phyloP scores from a whole-genome alignment of 2,329 filamentous ascomycete species.

The Paraconiothyrium sp. region DNA sequence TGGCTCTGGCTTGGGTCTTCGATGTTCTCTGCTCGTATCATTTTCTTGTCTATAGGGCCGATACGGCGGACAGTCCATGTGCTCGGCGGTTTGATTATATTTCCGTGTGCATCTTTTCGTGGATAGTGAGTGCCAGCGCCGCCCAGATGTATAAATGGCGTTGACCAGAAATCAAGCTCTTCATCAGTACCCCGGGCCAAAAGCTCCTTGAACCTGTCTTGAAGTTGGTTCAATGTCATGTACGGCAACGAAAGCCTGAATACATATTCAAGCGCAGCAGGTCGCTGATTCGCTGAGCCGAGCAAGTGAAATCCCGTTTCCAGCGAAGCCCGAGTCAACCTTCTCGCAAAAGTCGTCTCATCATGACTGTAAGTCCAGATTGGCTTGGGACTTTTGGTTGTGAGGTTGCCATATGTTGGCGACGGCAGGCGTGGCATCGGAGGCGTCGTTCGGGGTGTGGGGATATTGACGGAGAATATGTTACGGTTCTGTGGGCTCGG shows the following conservation, averaged over 20 bases:
- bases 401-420: slow-evolving; percentile 36
- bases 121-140: slow-evolving; percentile 74
- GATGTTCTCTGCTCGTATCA: slow-evolving; percentile 35
- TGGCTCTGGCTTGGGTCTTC: slow-evolving; percentile 52
- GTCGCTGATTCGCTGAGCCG: slow-evolving; percentile 51
- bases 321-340: slow-evolving; percentile 71
- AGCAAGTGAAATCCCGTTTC: slow-evolving; percentile 72
- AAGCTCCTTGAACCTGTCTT: slow-evolving; percentile 51
- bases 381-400: slow-evolving; percentile 39
- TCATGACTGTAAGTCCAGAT: slow-evolving; percentile 68
- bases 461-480: slow-evolving; percentile 33
- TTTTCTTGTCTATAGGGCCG: slow-evolving; percentile 44
- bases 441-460: slow-evolving; percentile 36
- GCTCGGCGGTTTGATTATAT: slow-evolving; percentile 42
- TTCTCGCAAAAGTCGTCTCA: slow-evolving; percentile 74
- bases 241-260: slow-evolving; percentile 77
- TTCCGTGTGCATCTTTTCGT: slow-evolving; percentile 49
- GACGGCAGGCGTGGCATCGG: slow-evolving; percentile 36
- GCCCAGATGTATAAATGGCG: slow-evolving; percentile 72
- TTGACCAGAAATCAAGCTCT: slow-evolving; percentile 66
- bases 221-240: slow-evolving; percentile 52
- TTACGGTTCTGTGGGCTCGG: slow-evolving; percentile 30
- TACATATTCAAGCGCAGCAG: slow-evolving; percentile 54
- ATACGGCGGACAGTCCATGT: slow-evolving; percentile 44
- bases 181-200: slow-evolving; percentile 54